These are phyloP conservation scores for Vitis labrusca DNA, from an alignment of 164 flowering plant species.

Conservation along the genomic window DNA sequence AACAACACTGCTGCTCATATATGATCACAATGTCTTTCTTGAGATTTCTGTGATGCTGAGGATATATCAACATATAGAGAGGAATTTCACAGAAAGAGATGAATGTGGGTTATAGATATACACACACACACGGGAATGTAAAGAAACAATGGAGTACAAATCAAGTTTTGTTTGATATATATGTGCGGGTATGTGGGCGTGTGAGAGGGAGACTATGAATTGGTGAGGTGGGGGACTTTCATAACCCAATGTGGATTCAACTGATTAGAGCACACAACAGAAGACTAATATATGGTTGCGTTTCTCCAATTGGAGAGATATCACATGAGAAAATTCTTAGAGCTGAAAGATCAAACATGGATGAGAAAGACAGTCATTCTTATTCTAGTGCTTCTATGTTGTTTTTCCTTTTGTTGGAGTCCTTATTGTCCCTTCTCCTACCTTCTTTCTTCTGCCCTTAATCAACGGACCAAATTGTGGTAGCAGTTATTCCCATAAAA, in stretches of 20 bases:
- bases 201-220: no score
- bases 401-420: background rate
- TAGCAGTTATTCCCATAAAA: constrained; percentile 6
- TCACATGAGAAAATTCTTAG: background rate
- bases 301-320: background rate
- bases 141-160: no score
- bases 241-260: no score
- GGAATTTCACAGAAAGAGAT: background rate
- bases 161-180: no score
- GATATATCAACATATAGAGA: no score
- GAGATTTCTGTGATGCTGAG: no score
- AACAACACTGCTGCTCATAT: background rate
- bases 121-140: no score
- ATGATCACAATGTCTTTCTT: no score
- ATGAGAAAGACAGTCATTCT: background rate
- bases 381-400: background rate
- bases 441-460: background rate
- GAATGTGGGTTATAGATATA: background rate
- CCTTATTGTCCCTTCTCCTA: no score
- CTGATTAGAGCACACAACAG: background rate
- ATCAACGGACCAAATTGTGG: background rate
- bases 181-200: no score
- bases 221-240: no score
- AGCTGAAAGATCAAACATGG: background rate
- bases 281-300: no score